Evolutionary conservation across 1,284 basidiomycete species (phyloP).

Genomic region (Ustilago vetiveriae): DNA sequence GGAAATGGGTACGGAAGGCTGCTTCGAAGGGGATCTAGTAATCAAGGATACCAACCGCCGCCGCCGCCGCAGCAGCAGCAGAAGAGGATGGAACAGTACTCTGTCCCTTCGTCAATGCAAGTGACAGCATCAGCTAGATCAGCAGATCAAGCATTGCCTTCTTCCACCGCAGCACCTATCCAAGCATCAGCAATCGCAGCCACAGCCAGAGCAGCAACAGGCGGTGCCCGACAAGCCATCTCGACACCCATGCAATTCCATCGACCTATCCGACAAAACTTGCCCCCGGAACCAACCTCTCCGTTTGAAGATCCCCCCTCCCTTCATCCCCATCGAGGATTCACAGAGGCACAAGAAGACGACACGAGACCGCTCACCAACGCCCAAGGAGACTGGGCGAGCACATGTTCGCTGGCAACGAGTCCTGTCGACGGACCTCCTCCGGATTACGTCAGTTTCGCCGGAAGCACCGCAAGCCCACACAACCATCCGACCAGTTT

Average conservation of each 20-base stretch:
- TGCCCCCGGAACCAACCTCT: slow-evolving; percentile 5
- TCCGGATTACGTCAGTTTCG: slow-evolving; percentile 16
- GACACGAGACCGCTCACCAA: slow-evolving; percentile 5
- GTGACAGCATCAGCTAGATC: too few relatives aligned
- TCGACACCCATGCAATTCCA: slow-evolving; percentile 32
- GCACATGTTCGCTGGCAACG: not conserved
- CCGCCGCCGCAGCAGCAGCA: too few relatives aligned
- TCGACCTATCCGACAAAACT: slow-evolving; percentile 19
- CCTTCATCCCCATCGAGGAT: too few relatives aligned
- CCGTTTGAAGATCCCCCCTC: slow-evolving; percentile 21
- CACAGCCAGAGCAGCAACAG: not conserved
- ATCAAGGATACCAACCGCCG: too few relatives aligned
- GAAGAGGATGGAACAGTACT: too few relatives aligned
- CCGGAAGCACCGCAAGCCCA: not conserved
- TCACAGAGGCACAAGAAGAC: too few relatives aligned
- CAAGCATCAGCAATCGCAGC: not conserved
- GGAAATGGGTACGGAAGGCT: too few relatives aligned
- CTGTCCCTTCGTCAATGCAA: too few relatives aligned
- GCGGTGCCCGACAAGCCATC: slow-evolving; percentile 8
- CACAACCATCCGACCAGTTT: too few relatives aligned
- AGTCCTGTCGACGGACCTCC: slow-evolving; percentile 15
- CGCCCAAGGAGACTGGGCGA: slow-evolving; percentile 14
- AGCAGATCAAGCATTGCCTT: too few relatives aligned
- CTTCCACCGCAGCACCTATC: not conserved
- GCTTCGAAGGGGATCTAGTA: too few relatives aligned